Evolutionary conservation across 1,284 basidiomycete species (phyloP), one percentile per base, ranked within the genome.

Genomic region (Austroboletus novae-zelandiae): DNA sequence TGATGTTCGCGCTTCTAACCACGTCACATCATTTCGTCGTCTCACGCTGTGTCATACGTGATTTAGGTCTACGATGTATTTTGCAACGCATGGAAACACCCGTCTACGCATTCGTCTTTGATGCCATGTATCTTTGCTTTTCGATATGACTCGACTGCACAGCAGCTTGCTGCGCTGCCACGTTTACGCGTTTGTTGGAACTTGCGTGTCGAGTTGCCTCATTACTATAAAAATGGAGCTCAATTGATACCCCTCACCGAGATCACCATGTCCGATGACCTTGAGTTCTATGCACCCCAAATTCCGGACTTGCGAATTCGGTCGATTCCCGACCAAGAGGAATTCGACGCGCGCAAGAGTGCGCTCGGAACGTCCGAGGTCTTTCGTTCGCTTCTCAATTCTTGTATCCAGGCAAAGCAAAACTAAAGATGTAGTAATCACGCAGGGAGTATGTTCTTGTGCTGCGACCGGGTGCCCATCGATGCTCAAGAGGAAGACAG

Each of bases 391-490:
- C 66, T 20, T 48, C 49, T 17, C 37, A 36, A 51, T 49, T 18
- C 29, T 47, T 43, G 27, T 30, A 18, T 46, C 37, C 42, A 25
- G 8, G 17, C 17, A 51, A 52, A 40, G 45, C 9, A 37, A 40
- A 51, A 47, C 50, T 56, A 47, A 54, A 50, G 50, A 30, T 43
- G 17, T 53, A 54, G 17, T 53, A 54, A 45, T 45, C 45, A 59
- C 54, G 30, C 61, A 85, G 83, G 73, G 25, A 75, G 82, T 59
- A 85, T 86, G 84, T 84, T 86, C 61, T 64, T 71, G 29, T 75
- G 75, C 55, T 84, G 82, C 56, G 74, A 80, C 40, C 60, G 66
- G 18, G 61, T n/a, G 52, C 62, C 43, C 15, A 23, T 46, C 47
- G 45, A 52, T 55, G 46, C 17, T 10, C 49, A 35, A 23, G 35